These are phyloP conservation scores for Dichotomopilus funicola DNA, from an alignment of 2,329 filamentous ascomycete genomes.

Conservation along the genomic window DNA sequence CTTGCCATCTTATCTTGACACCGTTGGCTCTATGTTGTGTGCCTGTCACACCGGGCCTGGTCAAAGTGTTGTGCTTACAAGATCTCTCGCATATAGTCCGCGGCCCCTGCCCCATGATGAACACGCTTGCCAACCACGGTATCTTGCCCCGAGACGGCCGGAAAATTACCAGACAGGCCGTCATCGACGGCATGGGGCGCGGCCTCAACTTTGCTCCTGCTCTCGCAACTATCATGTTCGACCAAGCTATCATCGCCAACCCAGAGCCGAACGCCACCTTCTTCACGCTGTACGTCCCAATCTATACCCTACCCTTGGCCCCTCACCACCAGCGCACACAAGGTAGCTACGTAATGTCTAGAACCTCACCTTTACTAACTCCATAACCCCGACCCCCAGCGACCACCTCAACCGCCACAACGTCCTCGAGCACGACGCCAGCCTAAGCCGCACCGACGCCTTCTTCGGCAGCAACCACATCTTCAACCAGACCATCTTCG, in stretches of 20 bases:
- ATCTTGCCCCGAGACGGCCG: slow-evolving; percentile 40
- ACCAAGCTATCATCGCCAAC: slow-evolving; percentile 34
- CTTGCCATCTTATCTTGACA: not conserved
- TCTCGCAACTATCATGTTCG: slow-evolving; percentile 37
- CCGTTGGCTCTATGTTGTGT: not conserved
- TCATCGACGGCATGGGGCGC: slow-evolving; percentile 32
- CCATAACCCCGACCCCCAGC: not conserved
- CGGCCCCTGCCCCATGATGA: slow-evolving; percentile 44
- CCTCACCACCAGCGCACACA: no score
- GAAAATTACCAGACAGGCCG: slow-evolving; percentile 34
- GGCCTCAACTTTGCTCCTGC: slow-evolving; percentile 38
- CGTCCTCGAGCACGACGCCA: slow-evolving; percentile 41
- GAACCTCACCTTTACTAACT: not conserved
- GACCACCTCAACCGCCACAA: slow-evolving; percentile 1
- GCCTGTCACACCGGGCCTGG: not conserved
- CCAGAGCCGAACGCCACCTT: slow-evolving; percentile 37
- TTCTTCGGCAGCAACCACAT: not conserved
- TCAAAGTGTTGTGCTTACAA: not conserved
- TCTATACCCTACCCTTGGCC: no score
- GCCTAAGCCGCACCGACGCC: slow-evolving; percentile 17
- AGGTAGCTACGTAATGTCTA: no score
- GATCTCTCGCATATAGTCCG: slow-evolving; percentile 23
- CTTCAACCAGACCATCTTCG: slow-evolving; percentile 4
- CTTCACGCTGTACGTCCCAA: slow-evolving; percentile 29
- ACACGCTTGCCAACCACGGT: slow-evolving; percentile 43